A percentile compares a stretch with the other conserved stretches of the same genome.
phyloP scores from a whole-genome alignment of 768 basidiomycete genomes.

The Scleroderma citrinum region DNA sequence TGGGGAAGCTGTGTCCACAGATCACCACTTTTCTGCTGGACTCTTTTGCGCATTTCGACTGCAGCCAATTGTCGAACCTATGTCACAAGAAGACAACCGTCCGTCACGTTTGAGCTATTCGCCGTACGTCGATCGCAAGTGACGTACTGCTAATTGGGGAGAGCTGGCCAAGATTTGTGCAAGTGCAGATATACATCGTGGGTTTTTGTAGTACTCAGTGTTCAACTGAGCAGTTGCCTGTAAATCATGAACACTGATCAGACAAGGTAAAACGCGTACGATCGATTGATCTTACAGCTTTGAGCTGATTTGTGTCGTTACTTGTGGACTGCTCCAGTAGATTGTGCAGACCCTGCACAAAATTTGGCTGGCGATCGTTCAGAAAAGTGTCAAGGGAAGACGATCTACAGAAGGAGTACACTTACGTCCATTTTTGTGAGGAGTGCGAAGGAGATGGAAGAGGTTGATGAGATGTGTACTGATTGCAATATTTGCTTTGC shows the following conservation, averaged over 20 bases:
- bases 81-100: not conserved
- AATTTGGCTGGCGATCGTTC: constrained; percentile 46
- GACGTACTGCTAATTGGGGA: constrained; percentile 75
- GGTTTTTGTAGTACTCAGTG: constrained; percentile 87
- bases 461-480: constrained; percentile 23
- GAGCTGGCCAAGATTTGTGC: constrained; percentile 81
- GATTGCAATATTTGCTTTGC: constrained; percentile 15
- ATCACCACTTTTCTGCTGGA: constrained; percentile 70
- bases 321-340: constrained; percentile 76
- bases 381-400: not conserved
- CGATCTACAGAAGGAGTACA: constrained; percentile 1
- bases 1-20: constrained; percentile 73
- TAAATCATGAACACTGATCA: constrained; percentile 7
- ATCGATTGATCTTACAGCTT: constrained; percentile 59
- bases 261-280: constrained; percentile 17
- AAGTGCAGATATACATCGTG: constrained; percentile 86
- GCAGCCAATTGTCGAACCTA: constrained; percentile 96
- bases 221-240: constrained; percentile 92
- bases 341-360: constrained; percentile 75
- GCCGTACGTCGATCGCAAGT: constrained; percentile 4
- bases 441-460: constrained; percentile 16
- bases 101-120: constrained; percentile 4
- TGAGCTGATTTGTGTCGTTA: constrained; percentile 84
- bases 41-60: constrained; percentile 93
- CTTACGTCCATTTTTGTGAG: constrained; percentile 27